phyloP scores from a whole-genome alignment of 805 yeast species.

The Candida xyloterini region DNA sequence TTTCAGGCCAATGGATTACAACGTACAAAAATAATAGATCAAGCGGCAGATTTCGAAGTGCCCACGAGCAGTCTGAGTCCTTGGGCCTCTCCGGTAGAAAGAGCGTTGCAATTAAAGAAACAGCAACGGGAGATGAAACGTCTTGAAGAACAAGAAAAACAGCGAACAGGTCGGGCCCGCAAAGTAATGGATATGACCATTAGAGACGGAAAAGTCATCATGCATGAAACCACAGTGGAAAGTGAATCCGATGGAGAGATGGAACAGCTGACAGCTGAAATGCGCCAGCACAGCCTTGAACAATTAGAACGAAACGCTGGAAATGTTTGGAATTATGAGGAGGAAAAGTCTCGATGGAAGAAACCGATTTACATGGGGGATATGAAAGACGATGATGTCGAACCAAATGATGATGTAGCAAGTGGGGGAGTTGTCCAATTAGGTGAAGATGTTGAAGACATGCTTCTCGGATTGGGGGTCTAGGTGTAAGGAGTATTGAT shows the following conservation, averaged over 20 bases:
- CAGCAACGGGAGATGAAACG: slow-evolving; percentile 76
- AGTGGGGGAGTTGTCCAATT: slow-evolving; percentile 28
- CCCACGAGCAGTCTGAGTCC: slow-evolving; percentile 49
- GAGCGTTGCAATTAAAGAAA: slow-evolving; percentile 80
- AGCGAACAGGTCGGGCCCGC: slow-evolving; percentile 69
- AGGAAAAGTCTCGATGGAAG: slow-evolving; percentile 53
- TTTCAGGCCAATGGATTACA: slow-evolving; percentile 87
- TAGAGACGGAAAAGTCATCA: slow-evolving; percentile 71
- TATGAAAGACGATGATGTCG: slow-evolving; percentile 1
- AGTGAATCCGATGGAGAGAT: slow-evolving; percentile 35
- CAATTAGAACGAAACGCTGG: slow-evolving; percentile 30
- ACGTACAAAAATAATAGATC: slow-evolving; percentile 88
- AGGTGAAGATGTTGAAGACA: slow-evolving; percentile 30
- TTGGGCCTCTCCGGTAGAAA: slow-evolving; percentile 86
- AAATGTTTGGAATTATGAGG: slow-evolving; percentile 58
- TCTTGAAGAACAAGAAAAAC: slow-evolving; percentile 55
- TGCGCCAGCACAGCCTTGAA: slow-evolving; percentile 34
- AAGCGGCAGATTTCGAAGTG: slow-evolving; percentile 83
- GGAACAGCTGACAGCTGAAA: slow-evolving; percentile 34
- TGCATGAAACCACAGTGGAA: slow-evolving; percentile 45
- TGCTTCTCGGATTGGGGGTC: slow-evolving; percentile 26
- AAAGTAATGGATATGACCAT: slow-evolving; percentile 76
- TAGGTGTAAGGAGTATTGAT: slow-evolving; percentile 8
- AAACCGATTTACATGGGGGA: slow-evolving; percentile 34
- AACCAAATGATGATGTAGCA: slow-evolving; percentile 8